phyloP scores from a whole-genome alignment of 2,329 filamentous ascomycete genomes.

The Corynespora cassiicola region DNA sequence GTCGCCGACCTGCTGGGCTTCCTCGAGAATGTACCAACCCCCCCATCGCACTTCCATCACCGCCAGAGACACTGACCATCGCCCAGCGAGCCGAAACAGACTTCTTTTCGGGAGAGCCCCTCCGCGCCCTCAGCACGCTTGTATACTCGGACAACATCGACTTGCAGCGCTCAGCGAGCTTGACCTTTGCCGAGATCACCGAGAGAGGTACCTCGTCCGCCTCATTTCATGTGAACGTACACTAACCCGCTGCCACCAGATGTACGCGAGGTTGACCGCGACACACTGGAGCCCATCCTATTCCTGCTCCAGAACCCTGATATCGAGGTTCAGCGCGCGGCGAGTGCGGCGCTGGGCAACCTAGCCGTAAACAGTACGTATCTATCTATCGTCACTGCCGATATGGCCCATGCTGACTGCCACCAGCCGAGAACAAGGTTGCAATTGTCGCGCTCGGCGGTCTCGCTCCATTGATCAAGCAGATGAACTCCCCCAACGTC shows the following conservation, averaged over 20 bases:
- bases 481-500: conserved; percentile 98
- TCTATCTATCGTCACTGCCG: conserved; percentile 8
- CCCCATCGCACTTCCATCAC: conserved; percentile 19
- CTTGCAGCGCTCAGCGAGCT: conserved; percentile 92
- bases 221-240: conserved; percentile 4
- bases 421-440: conserved; percentile 94
- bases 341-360: conserved; percentile 94
- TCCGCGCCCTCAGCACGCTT: conserved; percentile 90
- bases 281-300: conserved; percentile 94
- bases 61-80: conserved; percentile 44
- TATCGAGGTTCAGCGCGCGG: conserved; percentile 95
- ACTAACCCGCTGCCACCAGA: conserved; percentile 66
- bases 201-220: conserved; percentile 75
- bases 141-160: conserved; percentile 99
- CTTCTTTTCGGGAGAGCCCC: conserved; percentile 95
- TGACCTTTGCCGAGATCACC: conserved; percentile 98
- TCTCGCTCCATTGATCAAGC: conserved; percentile 87
- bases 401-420: conserved; percentile 49
- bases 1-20: conserved; percentile 95
- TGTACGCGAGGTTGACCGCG: conserved; percentile 92
- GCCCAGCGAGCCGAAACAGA: conserved; percentile 92
- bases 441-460: conserved; percentile 92
- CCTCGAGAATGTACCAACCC: conserved; percentile 80
- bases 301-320: conserved; percentile 94
- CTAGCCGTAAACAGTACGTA: conserved; percentile 89